phyloP scores from a whole-genome alignment of 2,329 filamentous ascomycete genomes.

The Aquanectria penicillioides region DNA sequence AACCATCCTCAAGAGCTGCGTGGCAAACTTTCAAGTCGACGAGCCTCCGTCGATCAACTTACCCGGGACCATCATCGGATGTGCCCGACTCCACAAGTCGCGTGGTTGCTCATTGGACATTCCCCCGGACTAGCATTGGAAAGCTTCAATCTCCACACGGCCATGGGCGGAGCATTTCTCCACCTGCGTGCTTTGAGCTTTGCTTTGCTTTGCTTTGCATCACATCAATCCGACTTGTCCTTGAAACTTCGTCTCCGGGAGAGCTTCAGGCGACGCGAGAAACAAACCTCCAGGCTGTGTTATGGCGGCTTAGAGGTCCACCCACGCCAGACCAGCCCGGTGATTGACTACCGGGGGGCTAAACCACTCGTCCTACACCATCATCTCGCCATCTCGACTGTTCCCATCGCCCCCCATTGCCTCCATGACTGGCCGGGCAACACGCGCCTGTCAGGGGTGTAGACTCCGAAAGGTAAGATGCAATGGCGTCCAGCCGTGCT shows the following conservation, averaged over 20 bases:
- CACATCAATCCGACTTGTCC: too few relatives aligned
- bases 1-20: too few relatives aligned
- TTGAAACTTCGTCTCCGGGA: too few relatives aligned
- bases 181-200: constrained; percentile 12
- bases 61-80: too few relatives aligned
- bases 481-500: constrained; percentile 47
- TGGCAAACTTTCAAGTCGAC: neutral
- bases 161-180: constrained; percentile 10
- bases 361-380: neutral
- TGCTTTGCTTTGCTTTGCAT: too few relatives aligned
- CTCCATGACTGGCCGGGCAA: constrained; percentile 24
- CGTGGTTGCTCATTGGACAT: too few relatives aligned
- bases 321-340: too few relatives aligned
- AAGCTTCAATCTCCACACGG: neutral
- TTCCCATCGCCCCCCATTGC: neutral
- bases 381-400: neutral
- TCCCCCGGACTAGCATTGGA: too few relatives aligned
- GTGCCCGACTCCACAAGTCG: too few relatives aligned
- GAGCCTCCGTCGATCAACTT: neutral
- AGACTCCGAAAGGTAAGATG: constrained; percentile 52
- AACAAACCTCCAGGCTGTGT: too few relatives aligned
- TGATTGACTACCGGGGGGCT: neutral
- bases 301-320: too few relatives aligned
- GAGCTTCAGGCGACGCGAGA: too few relatives aligned
- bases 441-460: constrained; percentile 51